Evolutionary conservation across 1,139 yeast genomes (phyloP).

Genomic region (Citeromyces siamensis): DNA sequence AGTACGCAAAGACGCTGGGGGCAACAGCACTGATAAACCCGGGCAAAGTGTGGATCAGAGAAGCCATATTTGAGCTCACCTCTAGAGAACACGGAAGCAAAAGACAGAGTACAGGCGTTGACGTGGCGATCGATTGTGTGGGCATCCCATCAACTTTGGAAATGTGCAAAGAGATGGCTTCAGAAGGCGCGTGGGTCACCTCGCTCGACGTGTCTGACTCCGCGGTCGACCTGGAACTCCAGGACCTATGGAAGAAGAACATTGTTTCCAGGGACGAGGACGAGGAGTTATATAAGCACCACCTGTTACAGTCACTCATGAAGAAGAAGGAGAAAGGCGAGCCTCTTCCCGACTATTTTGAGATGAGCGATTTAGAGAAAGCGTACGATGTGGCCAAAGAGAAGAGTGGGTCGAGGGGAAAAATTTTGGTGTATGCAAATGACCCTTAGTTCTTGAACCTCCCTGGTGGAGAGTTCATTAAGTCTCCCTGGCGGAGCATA

Average conservation of each 20-base stretch:
- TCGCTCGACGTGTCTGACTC: constrained; percentile 34
- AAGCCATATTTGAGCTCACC: constrained; percentile 17
- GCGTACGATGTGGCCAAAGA: constrained; percentile 32
- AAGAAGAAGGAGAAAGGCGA: constrained; percentile 24
- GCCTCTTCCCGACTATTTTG: constrained; percentile 46
- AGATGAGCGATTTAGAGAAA: constrained; percentile 40
- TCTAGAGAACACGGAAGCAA: constrained; percentile 10
- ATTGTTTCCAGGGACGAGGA: constrained; percentile 31
- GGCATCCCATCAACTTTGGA: constrained; percentile 33
- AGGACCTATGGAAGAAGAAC: constrained; percentile 32
- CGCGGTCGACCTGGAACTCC: constrained; percentile 26
- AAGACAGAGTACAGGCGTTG: constrained; percentile 25
- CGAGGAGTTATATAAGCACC: constrained; percentile 26
- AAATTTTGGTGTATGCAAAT: constrained; percentile 1
- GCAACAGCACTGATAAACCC: constrained; percentile 29
- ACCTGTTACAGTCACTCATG: constrained; percentile 21
- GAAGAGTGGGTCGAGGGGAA: neutral
- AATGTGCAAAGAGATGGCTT: constrained; percentile 28
- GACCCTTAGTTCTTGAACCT: no score
- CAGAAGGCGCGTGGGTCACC: constrained; percentile 34
- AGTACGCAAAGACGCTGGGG: constrained; percentile 26
- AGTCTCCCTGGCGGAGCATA: no score
- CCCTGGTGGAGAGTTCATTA: no score
- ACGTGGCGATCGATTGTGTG: constrained; percentile 36
- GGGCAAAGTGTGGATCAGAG: constrained; percentile 17